Conservation (phyloP, 108 stramenopile species). For the Phaeodactylum tricornutum region DNA sequence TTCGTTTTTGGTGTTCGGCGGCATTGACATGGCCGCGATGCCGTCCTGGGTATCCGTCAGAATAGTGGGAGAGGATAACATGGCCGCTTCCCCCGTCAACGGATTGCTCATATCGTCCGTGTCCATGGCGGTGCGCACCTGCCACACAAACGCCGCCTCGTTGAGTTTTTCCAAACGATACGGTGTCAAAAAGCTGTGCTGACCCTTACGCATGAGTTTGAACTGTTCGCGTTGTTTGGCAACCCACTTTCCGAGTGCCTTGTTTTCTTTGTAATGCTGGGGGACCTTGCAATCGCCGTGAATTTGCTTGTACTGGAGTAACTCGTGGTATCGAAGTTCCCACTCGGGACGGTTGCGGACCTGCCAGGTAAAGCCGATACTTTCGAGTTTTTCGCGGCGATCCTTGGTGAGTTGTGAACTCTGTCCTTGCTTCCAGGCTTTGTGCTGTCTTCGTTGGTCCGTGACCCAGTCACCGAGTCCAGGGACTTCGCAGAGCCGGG, state of each 20-base stretch:
- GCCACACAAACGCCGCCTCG: conserved; percentile 50
- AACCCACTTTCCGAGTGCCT: conserved; percentile 69
- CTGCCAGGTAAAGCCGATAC: conserved; percentile 63
- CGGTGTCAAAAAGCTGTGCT: conserved; percentile 65
- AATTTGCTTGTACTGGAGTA: conserved; percentile 45
- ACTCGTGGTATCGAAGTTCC: conserved; percentile 53
- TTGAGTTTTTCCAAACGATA: conserved; percentile 62
- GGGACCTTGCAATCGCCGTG: conserved; percentile 32
- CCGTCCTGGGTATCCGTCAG: too few species aligned
- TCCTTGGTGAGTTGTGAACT: conserved; percentile 40
- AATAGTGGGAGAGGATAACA: too few species aligned
- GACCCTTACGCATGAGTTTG: conserved; percentile 36
- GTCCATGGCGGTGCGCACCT: conserved; percentile 9
- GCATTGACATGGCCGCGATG: too few species aligned
- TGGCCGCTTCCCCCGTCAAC: too few species aligned
- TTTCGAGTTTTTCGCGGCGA: conserved; percentile 42
- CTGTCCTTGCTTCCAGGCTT: conserved; percentile 25
- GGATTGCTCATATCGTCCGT: too few species aligned
- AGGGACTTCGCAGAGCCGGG: conserved; percentile 34
- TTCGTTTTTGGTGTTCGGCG: too few species aligned
- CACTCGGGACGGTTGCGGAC: conserved; percentile 58
- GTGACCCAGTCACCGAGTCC: conserved; percentile 59
- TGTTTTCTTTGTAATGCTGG: conserved; percentile 45
- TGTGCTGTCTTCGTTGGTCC: conserved; percentile 51
- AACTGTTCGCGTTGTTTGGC: conserved; percentile 71